These are phyloP conservation scores for Brettanomyces bruxellensis DNA, from an alignment of 805 yeast genomes.

Conservation along the genomic window DNA sequence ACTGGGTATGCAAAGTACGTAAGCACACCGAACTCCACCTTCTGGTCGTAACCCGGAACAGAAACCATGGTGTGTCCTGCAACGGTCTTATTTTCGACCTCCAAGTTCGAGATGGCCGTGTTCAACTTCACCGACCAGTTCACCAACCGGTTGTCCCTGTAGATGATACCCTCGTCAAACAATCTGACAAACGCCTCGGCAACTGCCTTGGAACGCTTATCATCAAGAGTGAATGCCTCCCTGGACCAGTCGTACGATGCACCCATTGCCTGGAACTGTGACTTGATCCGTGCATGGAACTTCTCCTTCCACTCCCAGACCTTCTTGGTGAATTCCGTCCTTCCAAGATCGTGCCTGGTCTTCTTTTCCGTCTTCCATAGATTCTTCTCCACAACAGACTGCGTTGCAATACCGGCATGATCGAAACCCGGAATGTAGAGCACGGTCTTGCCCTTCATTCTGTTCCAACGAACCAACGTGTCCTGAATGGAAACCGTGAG, in stretches of 20 bases:
- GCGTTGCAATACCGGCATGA: constrained; percentile 99
- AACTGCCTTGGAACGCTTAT: constrained; percentile 69
- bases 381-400: constrained; percentile 95
- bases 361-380: constrained; percentile 79
- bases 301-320: constrained; percentile 99
- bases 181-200: constrained; percentile 83
- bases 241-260: constrained; percentile 96
- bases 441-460: constrained; percentile 96
- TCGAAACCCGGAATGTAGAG: constrained; percentile 94
- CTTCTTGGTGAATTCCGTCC: constrained; percentile 78
- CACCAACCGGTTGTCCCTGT: constrained; percentile 86
- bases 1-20: constrained; percentile 93
- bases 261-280: constrained; percentile 80
- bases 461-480: constrained; percentile 81
- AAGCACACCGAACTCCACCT: constrained; percentile 91
- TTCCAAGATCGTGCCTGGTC: constrained; percentile 92
- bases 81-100: constrained; percentile 87
- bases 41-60: constrained; percentile 86
- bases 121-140: constrained; percentile 95
- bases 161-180: constrained; percentile 91
- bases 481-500: constrained; percentile 93
- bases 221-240: constrained; percentile 90
- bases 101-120: constrained; percentile 93
- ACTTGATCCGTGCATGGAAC: constrained; percentile 77
- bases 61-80: constrained; percentile 71